Conservation (phyloP, 1,284 basidiomycete species). For the Ustilago loliicola region DNA sequence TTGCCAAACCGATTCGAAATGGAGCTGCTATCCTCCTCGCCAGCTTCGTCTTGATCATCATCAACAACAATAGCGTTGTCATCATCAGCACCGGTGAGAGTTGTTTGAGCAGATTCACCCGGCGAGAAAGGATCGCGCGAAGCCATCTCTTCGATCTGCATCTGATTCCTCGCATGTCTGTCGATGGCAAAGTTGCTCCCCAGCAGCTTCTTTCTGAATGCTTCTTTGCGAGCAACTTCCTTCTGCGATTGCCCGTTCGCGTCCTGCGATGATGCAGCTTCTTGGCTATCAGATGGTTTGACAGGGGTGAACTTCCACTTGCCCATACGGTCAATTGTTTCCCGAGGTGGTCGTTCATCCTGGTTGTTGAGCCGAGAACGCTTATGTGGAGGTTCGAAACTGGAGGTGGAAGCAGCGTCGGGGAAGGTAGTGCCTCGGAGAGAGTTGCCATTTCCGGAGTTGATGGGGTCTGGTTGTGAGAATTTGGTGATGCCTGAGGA, state of each 20-base stretch:
- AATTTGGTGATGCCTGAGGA: slow-evolving; percentile 10
- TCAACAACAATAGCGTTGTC: slow-evolving; percentile 18
- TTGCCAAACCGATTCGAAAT: slow-evolving; percentile 25
- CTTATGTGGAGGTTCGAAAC: slow-evolving; percentile 32
- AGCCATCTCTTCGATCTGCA: slow-evolving; percentile 40
- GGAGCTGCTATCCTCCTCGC: background rate
- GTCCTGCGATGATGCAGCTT: slow-evolving; percentile 9
- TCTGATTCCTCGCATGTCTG: slow-evolving; percentile 35
- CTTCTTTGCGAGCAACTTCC: slow-evolving; percentile 23
- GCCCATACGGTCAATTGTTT: slow-evolving; percentile 42
- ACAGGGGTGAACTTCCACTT: slow-evolving; percentile 32
- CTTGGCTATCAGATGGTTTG: slow-evolving; percentile 5
- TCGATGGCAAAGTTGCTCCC: slow-evolving; percentile 41
- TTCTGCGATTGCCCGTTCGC: slow-evolving; percentile 1
- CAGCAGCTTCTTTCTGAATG: slow-evolving; percentile 38
- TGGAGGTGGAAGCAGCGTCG: slow-evolving; percentile 18
- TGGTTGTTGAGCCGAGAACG: slow-evolving; percentile 11
- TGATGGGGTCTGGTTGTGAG: slow-evolving; percentile 44
- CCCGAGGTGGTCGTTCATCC: slow-evolving; percentile 31
- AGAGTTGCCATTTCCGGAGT: slow-evolving; percentile 7
- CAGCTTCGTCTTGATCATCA: slow-evolving; percentile 12
- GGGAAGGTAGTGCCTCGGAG: slow-evolving; percentile 11
- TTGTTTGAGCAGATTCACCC: background rate
- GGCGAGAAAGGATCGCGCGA: slow-evolving; percentile 19
- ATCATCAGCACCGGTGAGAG: background rate